Evolutionary conservation across 2,329 filamentous ascomycete genomes (phyloP).

Genomic region (Penicillium sumatraense): DNA sequence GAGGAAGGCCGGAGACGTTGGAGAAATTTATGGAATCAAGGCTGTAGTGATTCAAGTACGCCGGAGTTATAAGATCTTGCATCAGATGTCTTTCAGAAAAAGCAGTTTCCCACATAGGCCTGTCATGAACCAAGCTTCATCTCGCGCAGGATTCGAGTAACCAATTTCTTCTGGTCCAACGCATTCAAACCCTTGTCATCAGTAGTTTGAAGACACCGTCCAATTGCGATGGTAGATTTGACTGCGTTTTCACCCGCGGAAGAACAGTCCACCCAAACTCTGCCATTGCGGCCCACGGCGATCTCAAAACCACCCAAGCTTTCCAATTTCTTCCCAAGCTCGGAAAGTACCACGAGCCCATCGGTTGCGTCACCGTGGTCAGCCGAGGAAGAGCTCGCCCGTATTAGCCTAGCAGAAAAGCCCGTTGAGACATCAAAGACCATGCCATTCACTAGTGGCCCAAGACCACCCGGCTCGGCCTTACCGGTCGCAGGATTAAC

Average conservation of each 20-base stretch:
- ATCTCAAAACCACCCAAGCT: slow-evolving; percentile 76
- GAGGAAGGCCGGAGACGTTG: background rate
- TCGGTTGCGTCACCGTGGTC: slow-evolving; percentile 55
- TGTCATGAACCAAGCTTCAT: slow-evolving; percentile 41
- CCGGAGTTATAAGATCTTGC: background rate
- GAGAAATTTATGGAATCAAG: background rate
- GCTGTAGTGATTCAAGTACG: background rate
- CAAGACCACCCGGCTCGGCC: slow-evolving; percentile 82
- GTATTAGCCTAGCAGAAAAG: slow-evolving; percentile 75
- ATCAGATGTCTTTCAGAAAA: background rate
- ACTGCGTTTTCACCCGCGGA: slow-evolving; percentile 60
- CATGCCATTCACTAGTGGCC: slow-evolving; percentile 83
- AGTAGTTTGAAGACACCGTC: slow-evolving; percentile 75
- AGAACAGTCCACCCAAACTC: slow-evolving; percentile 82
- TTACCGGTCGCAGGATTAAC: slow-evolving; percentile 86
- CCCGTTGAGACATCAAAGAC: slow-evolving; percentile 78
- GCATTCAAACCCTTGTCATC: slow-evolving; percentile 63
- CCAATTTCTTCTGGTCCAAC: slow-evolving; percentile 52
- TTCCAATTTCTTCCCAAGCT: slow-evolving; percentile 74
- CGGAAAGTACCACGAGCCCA: slow-evolving; percentile 75
- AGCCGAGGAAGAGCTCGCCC: slow-evolving; percentile 46
- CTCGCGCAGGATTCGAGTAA: slow-evolving; percentile 48
- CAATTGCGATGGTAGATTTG: slow-evolving; percentile 76
- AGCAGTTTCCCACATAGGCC: background rate
- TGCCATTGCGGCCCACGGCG: slow-evolving; percentile 89